Percentiles rank a stretch among this genome's conserved stretches.
Conservation (phyloP, 352 stramenopile genomes). For the Pythium guiyangense region DNA sequence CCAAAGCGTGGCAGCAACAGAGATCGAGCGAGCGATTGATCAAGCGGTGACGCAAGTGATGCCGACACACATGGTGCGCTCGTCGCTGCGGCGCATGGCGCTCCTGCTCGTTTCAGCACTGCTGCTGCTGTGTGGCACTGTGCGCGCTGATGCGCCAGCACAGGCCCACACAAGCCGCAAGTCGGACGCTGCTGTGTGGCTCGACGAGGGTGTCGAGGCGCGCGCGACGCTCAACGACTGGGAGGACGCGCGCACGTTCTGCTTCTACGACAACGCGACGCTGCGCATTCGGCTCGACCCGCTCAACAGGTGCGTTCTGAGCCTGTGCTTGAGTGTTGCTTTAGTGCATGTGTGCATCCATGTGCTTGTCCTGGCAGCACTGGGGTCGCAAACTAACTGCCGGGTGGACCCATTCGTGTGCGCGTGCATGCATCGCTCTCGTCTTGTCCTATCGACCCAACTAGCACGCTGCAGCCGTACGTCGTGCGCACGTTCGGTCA, state of each 20-base stretch:
- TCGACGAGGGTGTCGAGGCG: slow-evolving; percentile 66
- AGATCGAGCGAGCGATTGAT: too few relatives aligned
- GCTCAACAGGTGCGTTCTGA: slow-evolving; percentile 53
- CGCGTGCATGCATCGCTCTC: slow-evolving; percentile 5
- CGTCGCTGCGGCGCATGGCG: too few relatives aligned
- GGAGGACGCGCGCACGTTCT: slow-evolving; percentile 63
- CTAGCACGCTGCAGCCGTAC: slow-evolving; percentile 56
- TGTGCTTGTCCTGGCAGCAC: neutral
- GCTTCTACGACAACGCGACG: slow-evolving; percentile 74
- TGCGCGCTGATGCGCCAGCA: too few relatives aligned
- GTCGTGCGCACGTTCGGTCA: slow-evolving; percentile 64
- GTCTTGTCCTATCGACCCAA: neutral
- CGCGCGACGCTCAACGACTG: too few relatives aligned
- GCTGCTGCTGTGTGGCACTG: too few relatives aligned
- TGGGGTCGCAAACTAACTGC: slow-evolving; percentile 3
- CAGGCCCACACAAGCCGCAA: too few relatives aligned
- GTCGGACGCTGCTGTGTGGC: slow-evolving; percentile 21
- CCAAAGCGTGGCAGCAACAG: too few relatives aligned
- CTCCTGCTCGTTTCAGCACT: too few relatives aligned
- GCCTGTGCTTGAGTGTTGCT: neutral
- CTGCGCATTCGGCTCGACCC: slow-evolving; percentile 67
- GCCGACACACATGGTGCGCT: too few relatives aligned
- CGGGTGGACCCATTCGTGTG: neutral
- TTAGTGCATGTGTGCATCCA: neutral
- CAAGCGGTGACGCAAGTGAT: too few relatives aligned